phyloP scores from a whole-genome alignment of 2,329 filamentous ascomycete species.

The Ophiostoma quercus region DNA sequence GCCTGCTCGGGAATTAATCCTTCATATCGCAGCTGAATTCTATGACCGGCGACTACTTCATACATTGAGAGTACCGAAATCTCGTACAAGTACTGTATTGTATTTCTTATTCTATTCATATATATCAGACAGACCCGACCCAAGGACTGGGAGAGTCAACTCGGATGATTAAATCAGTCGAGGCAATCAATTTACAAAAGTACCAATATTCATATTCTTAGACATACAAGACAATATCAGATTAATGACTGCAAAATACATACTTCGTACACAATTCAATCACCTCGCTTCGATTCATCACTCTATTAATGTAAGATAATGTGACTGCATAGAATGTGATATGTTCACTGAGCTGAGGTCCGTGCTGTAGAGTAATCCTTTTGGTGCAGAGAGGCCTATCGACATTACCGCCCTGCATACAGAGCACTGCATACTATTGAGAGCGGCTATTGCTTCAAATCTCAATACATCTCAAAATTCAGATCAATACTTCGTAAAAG shows the following conservation, averaged over 20 bases:
- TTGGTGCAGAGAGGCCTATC: background rate
- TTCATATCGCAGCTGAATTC: too few species aligned
- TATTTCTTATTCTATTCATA: background rate
- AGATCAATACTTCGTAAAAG: too few species aligned
- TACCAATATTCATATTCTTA: background rate
- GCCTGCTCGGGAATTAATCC: too few species aligned
- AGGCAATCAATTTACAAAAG: constrained; percentile 1
- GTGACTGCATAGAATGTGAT: background rate
- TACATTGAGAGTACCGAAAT: background rate
- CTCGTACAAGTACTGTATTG: background rate
- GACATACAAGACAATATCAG: too few species aligned
- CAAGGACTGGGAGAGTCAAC: background rate
- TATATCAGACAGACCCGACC: background rate
- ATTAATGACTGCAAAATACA: background rate
- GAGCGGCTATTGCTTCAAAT: too few species aligned
- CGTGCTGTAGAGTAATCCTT: background rate
- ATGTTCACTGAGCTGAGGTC: background rate
- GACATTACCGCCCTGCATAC: background rate
- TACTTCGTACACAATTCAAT: background rate
- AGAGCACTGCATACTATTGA: background rate
- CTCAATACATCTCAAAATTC: too few species aligned
- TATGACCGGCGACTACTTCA: too few species aligned
- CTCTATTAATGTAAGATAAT: background rate
- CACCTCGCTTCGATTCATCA: background rate
- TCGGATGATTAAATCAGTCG: background rate